A percentile compares a stretch with the other conserved stretches of the same genome.
phyloP scores from a whole-genome alignment of 805 yeast genomes.

The Monosporozyma servazzii region DNA sequence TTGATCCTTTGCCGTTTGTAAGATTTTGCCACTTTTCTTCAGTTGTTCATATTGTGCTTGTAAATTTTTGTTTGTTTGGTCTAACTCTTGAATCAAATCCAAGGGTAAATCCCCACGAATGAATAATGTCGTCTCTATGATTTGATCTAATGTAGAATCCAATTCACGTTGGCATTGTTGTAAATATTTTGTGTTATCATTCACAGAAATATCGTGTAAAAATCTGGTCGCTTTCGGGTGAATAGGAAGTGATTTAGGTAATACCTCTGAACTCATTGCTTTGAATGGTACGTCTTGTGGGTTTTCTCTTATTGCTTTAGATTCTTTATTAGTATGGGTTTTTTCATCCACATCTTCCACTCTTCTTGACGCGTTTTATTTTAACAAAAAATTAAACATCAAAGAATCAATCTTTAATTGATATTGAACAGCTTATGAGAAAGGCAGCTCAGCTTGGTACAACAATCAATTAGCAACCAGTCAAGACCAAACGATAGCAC shows the following conservation, averaged over 20 bases:
- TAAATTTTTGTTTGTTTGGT: conserved; percentile 4
- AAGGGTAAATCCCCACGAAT: background rate
- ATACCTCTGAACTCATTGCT: background rate
- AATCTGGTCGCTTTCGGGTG: conserved; percentile 11
- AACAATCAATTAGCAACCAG: background rate
- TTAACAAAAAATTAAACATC: background rate
- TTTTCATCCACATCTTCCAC: background rate
- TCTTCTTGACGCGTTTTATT: background rate
- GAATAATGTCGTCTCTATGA: conserved; percentile 3
- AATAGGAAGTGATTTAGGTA: conserved; percentile 13
- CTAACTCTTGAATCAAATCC: background rate
- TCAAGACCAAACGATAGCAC: background rate
- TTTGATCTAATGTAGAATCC: conserved; percentile 11
- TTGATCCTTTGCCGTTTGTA: conserved; percentile 1
- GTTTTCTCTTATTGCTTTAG: background rate
- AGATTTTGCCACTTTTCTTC: background rate
- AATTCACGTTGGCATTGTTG: conserved; percentile 13
- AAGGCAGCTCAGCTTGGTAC: background rate
- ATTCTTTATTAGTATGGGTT: background rate
- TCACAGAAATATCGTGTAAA: conserved; percentile 11
- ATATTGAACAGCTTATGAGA: background rate
- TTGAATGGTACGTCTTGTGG: background rate
- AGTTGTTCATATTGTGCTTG: conserved; percentile 5
- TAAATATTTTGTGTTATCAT: conserved; percentile 9
- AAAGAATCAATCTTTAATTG: background rate